Evolutionary conservation across 345 rosid species (phyloP), one percentile per base, ranked within the genome.

Genomic region (Arabidopsis arenosa): DNA sequence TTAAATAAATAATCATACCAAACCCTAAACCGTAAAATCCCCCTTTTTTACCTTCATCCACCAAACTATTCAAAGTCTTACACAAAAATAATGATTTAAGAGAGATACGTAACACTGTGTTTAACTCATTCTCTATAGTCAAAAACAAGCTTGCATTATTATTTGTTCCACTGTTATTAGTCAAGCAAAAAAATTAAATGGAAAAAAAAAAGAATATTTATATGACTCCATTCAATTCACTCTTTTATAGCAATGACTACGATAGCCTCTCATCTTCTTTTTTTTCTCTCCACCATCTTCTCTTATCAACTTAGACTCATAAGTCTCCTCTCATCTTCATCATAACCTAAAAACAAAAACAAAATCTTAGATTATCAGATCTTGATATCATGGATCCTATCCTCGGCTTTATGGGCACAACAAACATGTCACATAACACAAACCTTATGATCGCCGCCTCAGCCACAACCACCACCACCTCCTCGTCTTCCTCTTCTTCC

Each of bases 341-440:
- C 69, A 30, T 77, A 45, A 77, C 75, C 75, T 63, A 77, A 17
- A 68, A 68, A 30, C 4, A 9, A n/a, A 6, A 28, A 30, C 2
- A 47, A 37, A 9, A 9, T 2, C 9, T 52, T 21, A 52, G 44
- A 57, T 12, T 13, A 10, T 48, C 62, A 58, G 73, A 78, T 78
- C 68, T 58, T 44, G 30, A 70, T 13, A 67, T 23, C 57, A 84
- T 84, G 91, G 92, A 87, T 66, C 85, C 91, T 43, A 48, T 85
- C 43, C 86, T 83, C 21, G 87, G 84, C 54, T 80, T 89, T 55
- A 82, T 80, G 43, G 79, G 73, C 33, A 37, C 81, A 48, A 58
- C 73, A 26, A 56, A 69, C n/a, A 52, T 71, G 59, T 37, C 71
- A 56, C 53, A 30, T 71, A 58, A 61, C 66, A 66, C 83, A 53